phyloP scores from a whole-genome alignment of 495 filamentous ascomycete genomes.

The Aspergillus wentii region DNA sequence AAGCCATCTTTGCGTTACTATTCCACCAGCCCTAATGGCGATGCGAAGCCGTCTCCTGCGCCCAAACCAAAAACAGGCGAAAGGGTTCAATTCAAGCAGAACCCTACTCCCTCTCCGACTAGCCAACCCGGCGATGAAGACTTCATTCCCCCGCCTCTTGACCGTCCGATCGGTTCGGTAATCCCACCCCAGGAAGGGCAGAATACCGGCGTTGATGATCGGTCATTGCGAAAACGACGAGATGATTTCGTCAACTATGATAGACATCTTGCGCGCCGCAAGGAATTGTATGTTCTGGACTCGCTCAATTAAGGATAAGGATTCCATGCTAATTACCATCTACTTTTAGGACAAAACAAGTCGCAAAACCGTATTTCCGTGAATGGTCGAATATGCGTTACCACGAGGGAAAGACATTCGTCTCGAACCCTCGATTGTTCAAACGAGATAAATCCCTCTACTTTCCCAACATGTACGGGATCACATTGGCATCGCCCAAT shows the following conservation, averaged over 20 bases:
- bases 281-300: constrained; percentile 57
- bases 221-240: constrained; percentile 61
- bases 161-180: constrained; percentile 74
- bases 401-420: constrained; percentile 83
- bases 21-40: constrained; percentile 20
- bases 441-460: constrained; percentile 69
- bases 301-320: not conserved
- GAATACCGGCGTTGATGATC: constrained; percentile 71
- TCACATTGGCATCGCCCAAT: constrained; percentile 56
- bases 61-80: constrained; percentile 3
- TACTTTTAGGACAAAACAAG: constrained; percentile 41
- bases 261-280: constrained; percentile 67
- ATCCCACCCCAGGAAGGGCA: constrained; percentile 68
- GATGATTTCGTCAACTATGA: constrained; percentile 84
- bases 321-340: not conserved
- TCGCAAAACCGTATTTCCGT: constrained; percentile 83
- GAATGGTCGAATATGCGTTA: constrained; percentile 82
- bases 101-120: constrained; percentile 17
- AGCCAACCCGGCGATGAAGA: constrained; percentile 46
- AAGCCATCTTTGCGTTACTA: constrained; percentile 27
- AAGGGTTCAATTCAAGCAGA: constrained; percentile 27
- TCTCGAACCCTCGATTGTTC: constrained; percentile 73
- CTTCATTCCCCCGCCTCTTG: constrained; percentile 64
- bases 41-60: constrained; percentile 1
- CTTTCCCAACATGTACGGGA: constrained; percentile 87